phyloP scores from a whole-genome alignment of 2,329 filamentous ascomycete genomes.

The Metarhizium brunneum region DNA sequence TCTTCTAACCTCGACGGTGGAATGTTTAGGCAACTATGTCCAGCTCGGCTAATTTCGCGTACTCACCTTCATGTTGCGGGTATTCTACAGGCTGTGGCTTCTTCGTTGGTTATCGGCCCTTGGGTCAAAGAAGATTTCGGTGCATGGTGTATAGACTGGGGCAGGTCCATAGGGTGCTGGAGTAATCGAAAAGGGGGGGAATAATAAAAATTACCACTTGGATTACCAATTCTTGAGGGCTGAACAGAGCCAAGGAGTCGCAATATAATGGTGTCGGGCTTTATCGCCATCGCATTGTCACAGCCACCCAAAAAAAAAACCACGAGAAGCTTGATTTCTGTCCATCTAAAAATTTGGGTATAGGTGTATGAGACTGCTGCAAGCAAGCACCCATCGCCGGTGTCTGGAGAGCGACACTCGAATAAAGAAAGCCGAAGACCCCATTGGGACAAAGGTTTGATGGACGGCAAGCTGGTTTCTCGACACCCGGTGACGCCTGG shows the following conservation, averaged over 20 bases:
- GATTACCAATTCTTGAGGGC: not conserved
- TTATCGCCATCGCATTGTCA: too few species aligned
- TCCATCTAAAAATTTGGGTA: too few species aligned
- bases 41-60: constrained; percentile 21
- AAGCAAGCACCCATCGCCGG: too few species aligned
- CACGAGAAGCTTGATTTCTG: too few species aligned
- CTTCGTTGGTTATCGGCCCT: not conserved
- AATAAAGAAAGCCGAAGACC: too few species aligned
- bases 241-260: not conserved
- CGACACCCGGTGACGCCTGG: not conserved
- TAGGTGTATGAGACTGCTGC: too few species aligned
- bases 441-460: too few species aligned
- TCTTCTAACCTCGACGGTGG: not conserved
- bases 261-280: not conserved
- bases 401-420: too few species aligned
- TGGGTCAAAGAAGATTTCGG: not conserved
- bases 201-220: not conserved
- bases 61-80: not conserved
- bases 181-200: not conserved
- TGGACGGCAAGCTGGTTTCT: too few species aligned
- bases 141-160: not conserved
- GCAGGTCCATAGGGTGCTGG: not conserved
- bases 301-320: too few species aligned
- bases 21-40: constrained; percentile 39
- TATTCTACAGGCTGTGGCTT: not conserved